These are phyloP conservation scores for Scheffersomyces segobiensis DNA, from an alignment of 1,139 yeast genomes.

Conservation along the genomic window DNA sequence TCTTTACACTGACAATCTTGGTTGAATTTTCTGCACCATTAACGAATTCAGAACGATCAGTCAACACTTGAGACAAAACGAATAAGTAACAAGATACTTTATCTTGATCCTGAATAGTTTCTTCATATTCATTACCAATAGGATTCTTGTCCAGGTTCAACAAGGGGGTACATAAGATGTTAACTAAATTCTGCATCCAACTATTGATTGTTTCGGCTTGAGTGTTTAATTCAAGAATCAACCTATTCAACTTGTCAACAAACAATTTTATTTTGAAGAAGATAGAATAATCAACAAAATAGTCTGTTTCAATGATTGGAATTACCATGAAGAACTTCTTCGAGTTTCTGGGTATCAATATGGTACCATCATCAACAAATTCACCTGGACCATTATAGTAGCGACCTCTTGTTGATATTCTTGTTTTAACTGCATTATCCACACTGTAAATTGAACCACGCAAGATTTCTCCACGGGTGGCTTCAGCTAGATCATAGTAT, in stretches of 20 bases:
- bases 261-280: constrained; percentile 23
- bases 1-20: constrained; percentile 20
- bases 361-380: constrained; percentile 31
- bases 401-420: constrained; percentile 26
- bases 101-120: constrained; percentile 73
- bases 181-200: constrained; percentile 51
- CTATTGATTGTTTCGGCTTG: constrained; percentile 60
- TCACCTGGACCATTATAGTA: constrained; percentile 11
- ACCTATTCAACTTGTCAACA: constrained; percentile 19
- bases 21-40: constrained; percentile 26
- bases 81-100: constrained; percentile 64
- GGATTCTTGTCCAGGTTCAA: constrained; percentile 49
- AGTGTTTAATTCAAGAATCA: constrained; percentile 45
- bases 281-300: constrained; percentile 16
- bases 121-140: constrained; percentile 78
- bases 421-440: constrained; percentile 21
- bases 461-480: constrained; percentile 53
- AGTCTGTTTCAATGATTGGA: constrained; percentile 27
- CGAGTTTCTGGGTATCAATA: constrained; percentile 35
- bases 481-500: constrained; percentile 67
- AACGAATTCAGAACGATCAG: constrained; percentile 50
- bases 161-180: constrained; percentile 48
- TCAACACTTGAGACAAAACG: constrained; percentile 54
- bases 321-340: constrained; percentile 32
- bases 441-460: constrained; percentile 44